A percentile compares a stretch with the other conserved stretches of the same genome.
Evolutionary conservation across 164 flowering plant genomes (phyloP).

Genomic region (Kalanchoe fedtschenkoi): DNA sequence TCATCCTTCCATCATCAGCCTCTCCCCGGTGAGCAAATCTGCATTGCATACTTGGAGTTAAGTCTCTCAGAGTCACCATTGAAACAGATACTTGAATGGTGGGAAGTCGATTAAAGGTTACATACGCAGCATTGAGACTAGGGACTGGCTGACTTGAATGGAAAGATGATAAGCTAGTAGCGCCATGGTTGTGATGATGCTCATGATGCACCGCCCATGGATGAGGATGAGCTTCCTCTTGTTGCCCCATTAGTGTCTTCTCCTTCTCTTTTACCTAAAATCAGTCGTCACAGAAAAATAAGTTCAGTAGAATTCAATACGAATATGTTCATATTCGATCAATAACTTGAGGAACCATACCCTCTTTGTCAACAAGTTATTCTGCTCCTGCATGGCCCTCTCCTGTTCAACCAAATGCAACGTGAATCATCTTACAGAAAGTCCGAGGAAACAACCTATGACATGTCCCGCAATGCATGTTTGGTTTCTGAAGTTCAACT

Average conservation of each 20-base stretch:
- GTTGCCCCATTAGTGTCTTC: not conserved
- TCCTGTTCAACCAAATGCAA: too few species aligned
- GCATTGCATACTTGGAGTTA: not conserved
- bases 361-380: conserved; percentile 45
- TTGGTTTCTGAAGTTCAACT: too few species aligned
- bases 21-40: not conserved
- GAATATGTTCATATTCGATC: too few species aligned
- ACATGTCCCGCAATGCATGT: too few species aligned
- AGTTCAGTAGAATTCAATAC: too few species aligned
- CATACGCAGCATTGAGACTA: not conserved
- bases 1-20: not conserved
- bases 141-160: not conserved
- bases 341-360: too few species aligned
- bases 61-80: too few species aligned
- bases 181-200: not conserved
- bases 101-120: not conserved
- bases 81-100: not conserved
- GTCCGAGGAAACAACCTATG: too few species aligned
- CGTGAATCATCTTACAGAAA: too few species aligned
- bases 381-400: conserved; percentile 52
- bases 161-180: not conserved
- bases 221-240: not conserved
- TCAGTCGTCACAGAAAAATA: not conserved
- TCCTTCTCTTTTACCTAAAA: not conserved
- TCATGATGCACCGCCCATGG: not conserved